Conservation (phyloP, 352 stramenopile genomes). For the Halophytophthora batemanensis region DNA sequence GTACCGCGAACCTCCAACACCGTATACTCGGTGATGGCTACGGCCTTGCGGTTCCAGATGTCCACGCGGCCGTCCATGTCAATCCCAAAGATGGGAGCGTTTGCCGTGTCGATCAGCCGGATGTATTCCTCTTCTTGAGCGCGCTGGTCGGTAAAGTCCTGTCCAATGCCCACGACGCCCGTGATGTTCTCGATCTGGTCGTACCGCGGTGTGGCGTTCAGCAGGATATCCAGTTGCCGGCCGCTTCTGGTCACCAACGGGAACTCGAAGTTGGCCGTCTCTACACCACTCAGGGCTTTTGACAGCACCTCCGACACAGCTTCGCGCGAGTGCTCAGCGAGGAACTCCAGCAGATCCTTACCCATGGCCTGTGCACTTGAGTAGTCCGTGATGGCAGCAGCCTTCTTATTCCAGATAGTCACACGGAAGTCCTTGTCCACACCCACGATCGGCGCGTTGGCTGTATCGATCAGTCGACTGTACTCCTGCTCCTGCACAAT, state of each 20-base stretch:
- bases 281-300: conserved; percentile 57
- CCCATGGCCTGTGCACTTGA: conserved; percentile 84
- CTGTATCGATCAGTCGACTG: conserved; percentile 74
- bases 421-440: conserved; percentile 79
- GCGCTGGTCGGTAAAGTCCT: conserved; percentile 80
- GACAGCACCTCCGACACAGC: conserved; percentile 64
- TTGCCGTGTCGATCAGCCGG: conserved; percentile 87
- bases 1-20: conserved; percentile 85
- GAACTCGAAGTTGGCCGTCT: conserved; percentile 87
- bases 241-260: conserved; percentile 72
- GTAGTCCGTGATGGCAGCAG: conserved; percentile 86
- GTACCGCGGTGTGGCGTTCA: conserved; percentile 77
- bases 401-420: conserved; percentile 94
- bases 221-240: conserved; percentile 66
- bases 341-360: conserved; percentile 66
- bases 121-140: conserved; percentile 87
- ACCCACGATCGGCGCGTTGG: conserved; percentile 82
- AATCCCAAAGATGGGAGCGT: conserved; percentile 89
- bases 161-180: conserved; percentile 74
- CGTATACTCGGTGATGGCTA: conserved; percentile 88
- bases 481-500: conserved; percentile 84
- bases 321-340: conserved; percentile 57
- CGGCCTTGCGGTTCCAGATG: conserved; percentile 91
- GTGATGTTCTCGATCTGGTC: conserved; percentile 71
- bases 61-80: conserved; percentile 81